Conservation (phyloP, 495 filamentous ascomycete genomes). For the Neurospora tetrasperma region DNA sequence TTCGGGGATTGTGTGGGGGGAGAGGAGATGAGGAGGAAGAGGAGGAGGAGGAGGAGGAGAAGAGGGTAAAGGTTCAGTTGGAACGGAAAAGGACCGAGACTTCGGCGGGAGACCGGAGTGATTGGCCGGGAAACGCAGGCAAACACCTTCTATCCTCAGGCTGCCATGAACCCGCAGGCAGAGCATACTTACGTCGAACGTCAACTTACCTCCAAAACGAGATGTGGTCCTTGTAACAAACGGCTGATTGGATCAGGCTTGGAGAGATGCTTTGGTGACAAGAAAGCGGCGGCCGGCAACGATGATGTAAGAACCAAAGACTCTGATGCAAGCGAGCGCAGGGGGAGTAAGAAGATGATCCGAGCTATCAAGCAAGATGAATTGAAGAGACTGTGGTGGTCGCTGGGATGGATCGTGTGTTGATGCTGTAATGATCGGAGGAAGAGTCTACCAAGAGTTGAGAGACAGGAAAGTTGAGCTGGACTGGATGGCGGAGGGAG, state of each 20-base stretch:
- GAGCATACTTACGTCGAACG: not conserved
- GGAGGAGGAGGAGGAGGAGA: not conserved
- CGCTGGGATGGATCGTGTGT: slow-evolving; percentile 28
- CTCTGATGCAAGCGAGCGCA: slow-evolving; percentile 40
- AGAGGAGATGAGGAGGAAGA: not conserved
- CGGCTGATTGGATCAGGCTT: not conserved
- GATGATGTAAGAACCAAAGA: slow-evolving; percentile 38
- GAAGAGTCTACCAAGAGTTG: slow-evolving; percentile 34
- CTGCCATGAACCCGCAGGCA: not conserved
- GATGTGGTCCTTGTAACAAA: slow-evolving; percentile 1
- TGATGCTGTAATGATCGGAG: slow-evolving; percentile 44
- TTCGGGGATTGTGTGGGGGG: not conserved
- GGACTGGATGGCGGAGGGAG: slow-evolving; percentile 1
- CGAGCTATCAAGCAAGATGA: slow-evolving; percentile 46
- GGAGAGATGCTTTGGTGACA: slow-evolving; percentile 13
- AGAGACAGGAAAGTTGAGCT: slow-evolving; percentile 21
- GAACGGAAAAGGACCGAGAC: not conserved
- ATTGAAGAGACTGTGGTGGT: slow-evolving; percentile 36
- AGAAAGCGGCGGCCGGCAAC: slow-evolving; percentile 16
- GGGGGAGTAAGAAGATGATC: slow-evolving; percentile 40
- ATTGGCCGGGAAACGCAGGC: not conserved
- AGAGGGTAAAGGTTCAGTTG: not conserved
- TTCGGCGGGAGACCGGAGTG: not conserved
- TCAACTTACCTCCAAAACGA: slow-evolving; percentile 22
- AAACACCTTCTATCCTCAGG: not conserved